Evolutionary conservation across 2,329 filamentous ascomycete species (phyloP).

Genomic region (Helicocarpus griseus): DNA sequence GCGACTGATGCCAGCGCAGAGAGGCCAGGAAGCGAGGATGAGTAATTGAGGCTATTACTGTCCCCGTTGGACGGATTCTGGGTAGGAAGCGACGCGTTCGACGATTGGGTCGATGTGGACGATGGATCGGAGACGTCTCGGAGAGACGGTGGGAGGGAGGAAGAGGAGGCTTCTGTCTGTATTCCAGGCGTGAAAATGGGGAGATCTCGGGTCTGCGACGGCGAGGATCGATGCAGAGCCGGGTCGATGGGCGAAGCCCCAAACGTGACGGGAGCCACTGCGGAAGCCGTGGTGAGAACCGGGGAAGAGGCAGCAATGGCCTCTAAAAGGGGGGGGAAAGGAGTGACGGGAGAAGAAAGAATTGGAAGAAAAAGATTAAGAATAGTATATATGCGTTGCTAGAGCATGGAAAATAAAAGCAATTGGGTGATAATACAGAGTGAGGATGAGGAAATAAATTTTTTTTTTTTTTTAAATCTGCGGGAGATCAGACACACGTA

Average conservation of each 20-base stretch:
- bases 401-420: background rate
- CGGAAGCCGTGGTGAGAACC: constrained; percentile 44
- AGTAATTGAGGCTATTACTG: constrained; percentile 16
- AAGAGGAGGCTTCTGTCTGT: constrained; percentile 38
- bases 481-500: background rate
- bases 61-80: constrained; percentile 19
- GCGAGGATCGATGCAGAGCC: constrained; percentile 34
- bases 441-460: background rate
- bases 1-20: constrained; percentile 52
- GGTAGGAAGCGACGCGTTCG: constrained; percentile 23
- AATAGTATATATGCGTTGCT: background rate
- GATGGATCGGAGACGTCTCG: constrained; percentile 45
- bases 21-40: constrained; percentile 43
- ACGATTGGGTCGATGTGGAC: constrained; percentile 42
- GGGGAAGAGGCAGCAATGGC: constrained; percentile 18
- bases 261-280: constrained; percentile 50
- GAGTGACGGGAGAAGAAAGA: background rate
- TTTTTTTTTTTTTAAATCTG: background rate
- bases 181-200: constrained; percentile 33
- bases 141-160: constrained; percentile 35
- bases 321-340: constrained; percentile 5
- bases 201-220: constrained; percentile 31
- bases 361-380: background rate
- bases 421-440: background rate
- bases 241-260: constrained; percentile 50